Evolutionary conservation across 2,329 filamentous ascomycete species (phyloP), one percentile per base, ranked within the genome.

Genomic region (Raffaelea deltoideospora): DNA sequence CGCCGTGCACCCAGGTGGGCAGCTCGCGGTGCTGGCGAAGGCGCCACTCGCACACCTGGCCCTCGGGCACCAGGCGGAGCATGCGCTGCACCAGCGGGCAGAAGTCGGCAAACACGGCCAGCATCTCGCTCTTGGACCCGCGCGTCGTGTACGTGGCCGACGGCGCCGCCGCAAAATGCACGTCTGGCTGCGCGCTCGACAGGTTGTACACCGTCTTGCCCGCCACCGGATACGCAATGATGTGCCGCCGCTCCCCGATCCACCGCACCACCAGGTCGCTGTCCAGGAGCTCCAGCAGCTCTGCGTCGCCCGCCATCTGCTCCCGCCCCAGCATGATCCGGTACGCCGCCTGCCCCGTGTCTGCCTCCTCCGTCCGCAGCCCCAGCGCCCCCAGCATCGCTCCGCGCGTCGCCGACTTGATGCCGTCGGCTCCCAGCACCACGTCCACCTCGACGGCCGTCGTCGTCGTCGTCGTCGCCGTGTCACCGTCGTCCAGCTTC

Each of bases 301-400:
- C 77, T 0, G 78, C 67, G 46, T 86, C 79, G 18, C 68, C 46
- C 38, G 64, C 43, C 70, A 87, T 79, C 40, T 78, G 64, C 22
- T 72, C 65, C 11, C 80, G 71, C 2, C 67, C 70, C 15, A 87
- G 65, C 71, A 87, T 79, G 55, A 87, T 82, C 11, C 81, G 72
- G 59, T 87, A 87, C 3, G 79, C 79, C 0, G 82, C 81, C 57
- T 86, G 78, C 4, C 78, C 73, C 0, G 80, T 84, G 41, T 83
- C 77, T 41, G 73, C 61, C 46, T 78, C 70, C 37, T 71, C 61
- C 18, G 67, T 67, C 6, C 57, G 53, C 43, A 66, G 58, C 31
- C 65, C 62, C 1, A 72, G 56, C 30, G 61, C 56, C 26, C 61
- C 54, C 2, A 82, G 64, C 52, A 83, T 64, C 27, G 65, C 57